These are phyloP conservation scores for Pestalotiopsis sp. DNA, from an alignment of 2,329 filamentous ascomycete species.

Conservation along the genomic window DNA sequence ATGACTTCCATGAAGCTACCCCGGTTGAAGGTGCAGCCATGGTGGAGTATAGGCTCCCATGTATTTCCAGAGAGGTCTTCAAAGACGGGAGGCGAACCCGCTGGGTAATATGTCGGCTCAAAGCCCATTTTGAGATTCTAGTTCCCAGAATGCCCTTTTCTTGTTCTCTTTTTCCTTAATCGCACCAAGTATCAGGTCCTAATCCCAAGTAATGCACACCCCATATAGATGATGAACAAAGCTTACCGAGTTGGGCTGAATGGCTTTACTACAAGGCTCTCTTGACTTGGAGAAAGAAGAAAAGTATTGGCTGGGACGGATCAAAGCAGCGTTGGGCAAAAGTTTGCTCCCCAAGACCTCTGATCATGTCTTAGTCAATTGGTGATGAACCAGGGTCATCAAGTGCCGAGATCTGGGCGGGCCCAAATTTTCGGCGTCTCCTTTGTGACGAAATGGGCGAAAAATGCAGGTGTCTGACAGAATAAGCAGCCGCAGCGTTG, in stretches of 20 bases:
- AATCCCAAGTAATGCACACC: background rate
- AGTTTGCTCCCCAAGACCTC: background rate
- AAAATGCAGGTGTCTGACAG: background rate
- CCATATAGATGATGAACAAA: background rate
- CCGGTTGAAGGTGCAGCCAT: conserved; percentile 64
- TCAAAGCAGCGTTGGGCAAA: background rate
- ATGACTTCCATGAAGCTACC: conserved; percentile 68
- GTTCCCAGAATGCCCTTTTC: background rate
- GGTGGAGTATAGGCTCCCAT: conserved; percentile 60
- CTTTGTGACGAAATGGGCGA: background rate
- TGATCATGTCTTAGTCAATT: background rate
- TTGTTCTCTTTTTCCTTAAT: background rate
- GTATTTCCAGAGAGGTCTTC: conserved; percentile 35
- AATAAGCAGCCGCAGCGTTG: background rate
- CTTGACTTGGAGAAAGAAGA: background rate
- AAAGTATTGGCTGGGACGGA: background rate
- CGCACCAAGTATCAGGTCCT: background rate
- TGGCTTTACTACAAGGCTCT: background rate
- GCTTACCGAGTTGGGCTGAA: background rate
- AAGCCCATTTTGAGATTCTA: conserved; percentile 33
- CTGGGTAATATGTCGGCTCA: conserved; percentile 36
- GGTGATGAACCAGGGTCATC: background rate
- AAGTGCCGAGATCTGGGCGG: conserved; percentile 7
- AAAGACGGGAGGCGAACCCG: conserved; percentile 36
- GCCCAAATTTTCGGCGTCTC: conserved; percentile 1